phyloP scores from a whole-genome alignment of 169 alveolate species.

The Eimeria necatrix region DNA sequence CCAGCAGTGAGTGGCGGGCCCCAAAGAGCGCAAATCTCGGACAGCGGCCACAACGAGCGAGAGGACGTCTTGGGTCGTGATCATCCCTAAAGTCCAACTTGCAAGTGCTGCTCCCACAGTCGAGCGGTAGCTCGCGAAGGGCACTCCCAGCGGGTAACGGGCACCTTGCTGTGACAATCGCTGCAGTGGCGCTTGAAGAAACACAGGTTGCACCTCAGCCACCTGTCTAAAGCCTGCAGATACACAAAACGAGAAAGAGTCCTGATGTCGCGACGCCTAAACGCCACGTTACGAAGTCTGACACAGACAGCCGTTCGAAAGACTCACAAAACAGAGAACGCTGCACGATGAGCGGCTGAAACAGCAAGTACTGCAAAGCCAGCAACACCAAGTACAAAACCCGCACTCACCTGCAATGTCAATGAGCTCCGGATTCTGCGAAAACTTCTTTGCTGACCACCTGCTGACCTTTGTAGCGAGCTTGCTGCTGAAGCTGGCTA shows the following conservation, averaged over 20 bases:
- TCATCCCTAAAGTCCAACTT: conserved; percentile 47
- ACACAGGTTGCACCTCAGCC: conserved; percentile 40
- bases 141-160: conserved; percentile 68
- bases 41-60: conserved; percentile 64
- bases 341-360: too few species aligned
- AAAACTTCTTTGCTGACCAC: conserved; percentile 51
- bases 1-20: conserved; percentile 77
- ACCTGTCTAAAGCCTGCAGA: conserved; percentile 48
- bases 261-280: neutral
- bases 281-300: too few species aligned
- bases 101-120: conserved; percentile 65
- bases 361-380: neutral
- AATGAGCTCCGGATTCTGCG: conserved; percentile 15
- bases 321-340: too few species aligned
- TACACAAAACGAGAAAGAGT: neutral
- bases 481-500: conserved; percentile 58
- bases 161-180: conserved; percentile 31
- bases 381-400: neutral
- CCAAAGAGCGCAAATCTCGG: conserved; percentile 77
- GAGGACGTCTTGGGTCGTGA: conserved; percentile 72
- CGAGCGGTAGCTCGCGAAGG: conserved; percentile 65
- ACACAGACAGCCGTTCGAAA: too few species aligned
- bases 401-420: conserved; percentile 25
- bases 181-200: conserved; percentile 15
- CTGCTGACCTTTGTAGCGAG: conserved; percentile 54